Evolutionary conservation across 148 eudicot genomes (phyloP).

Genomic region (Rhododendron vialii): DNA sequence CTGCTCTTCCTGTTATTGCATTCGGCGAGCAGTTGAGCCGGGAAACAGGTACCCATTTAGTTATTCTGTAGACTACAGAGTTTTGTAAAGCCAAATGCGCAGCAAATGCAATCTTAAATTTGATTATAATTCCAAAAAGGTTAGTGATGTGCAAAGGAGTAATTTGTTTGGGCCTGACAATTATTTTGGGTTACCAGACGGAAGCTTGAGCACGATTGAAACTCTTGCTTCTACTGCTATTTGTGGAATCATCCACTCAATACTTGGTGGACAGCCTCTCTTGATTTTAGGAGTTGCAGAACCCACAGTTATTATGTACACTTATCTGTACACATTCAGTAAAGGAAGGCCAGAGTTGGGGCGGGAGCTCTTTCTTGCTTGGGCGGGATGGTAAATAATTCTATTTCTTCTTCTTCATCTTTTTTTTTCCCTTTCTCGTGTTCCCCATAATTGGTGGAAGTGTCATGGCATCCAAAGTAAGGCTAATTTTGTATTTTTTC

Average conservation of each 20-base stretch:
- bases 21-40: slow-evolving; percentile 64
- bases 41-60: slow-evolving; percentile 45
- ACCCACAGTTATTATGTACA: slow-evolving; percentile 61
- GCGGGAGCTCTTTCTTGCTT: slow-evolving; percentile 47
- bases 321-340: slow-evolving; percentile 45
- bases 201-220: slow-evolving; percentile 62
- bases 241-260: slow-evolving; percentile 61
- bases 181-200: slow-evolving; percentile 28
- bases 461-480: background rate
- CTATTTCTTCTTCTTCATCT: background rate
- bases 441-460: no score
- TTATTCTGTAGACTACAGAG: background rate
- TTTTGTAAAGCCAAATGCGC: background rate
- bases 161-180: background rate
- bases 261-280: slow-evolving; percentile 65
- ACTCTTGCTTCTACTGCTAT: slow-evolving; percentile 60
- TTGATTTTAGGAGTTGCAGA: slow-evolving; percentile 69
- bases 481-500: background rate
- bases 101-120: background rate
- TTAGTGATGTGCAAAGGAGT: background rate
- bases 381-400: slow-evolving; percentile 56
- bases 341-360: slow-evolving; percentile 39
- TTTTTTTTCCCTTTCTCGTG: background rate
- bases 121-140: background rate
- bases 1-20: slow-evolving; percentile 77